phyloP scores from a whole-genome alignment of 768 basidiomycete genomes.

The Cystobasidium ongulense region DNA sequence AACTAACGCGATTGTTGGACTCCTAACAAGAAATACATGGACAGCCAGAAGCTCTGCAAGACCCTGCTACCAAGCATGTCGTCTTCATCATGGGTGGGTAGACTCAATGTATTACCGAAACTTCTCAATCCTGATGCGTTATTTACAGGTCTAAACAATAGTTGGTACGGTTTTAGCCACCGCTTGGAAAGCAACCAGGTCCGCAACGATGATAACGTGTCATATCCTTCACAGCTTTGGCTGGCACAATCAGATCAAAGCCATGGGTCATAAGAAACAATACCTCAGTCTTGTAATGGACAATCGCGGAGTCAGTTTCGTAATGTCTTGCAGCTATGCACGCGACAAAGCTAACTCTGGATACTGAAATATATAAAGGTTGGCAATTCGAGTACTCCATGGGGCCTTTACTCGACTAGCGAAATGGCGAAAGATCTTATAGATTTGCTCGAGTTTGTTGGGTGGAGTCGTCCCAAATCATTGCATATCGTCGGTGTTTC shows the following conservation, averaged over 20 bases:
- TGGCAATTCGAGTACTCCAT: constrained; percentile 32
- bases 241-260: constrained; percentile 35
- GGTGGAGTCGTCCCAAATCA: constrained; percentile 18
- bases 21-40: constrained; percentile 12
- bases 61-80: constrained; percentile 4
- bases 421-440: constrained; percentile 36
- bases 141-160: background rate
- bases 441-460: constrained; percentile 35
- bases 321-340: background rate
- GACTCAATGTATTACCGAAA: background rate
- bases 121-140: background rate
- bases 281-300: constrained; percentile 39
- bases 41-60: background rate
- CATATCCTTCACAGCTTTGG: constrained; percentile 30
- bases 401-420: constrained; percentile 32
- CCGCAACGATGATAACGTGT: no score
- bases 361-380: background rate
- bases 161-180: background rate
- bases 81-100: constrained; percentile 33
- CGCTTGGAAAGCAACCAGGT: background rate
- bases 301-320: constrained; percentile 36
- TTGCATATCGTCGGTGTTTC: constrained; percentile 34
- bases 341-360: background rate
- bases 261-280: constrained; percentile 22
- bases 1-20: background rate